Percentiles rank a stretch among this genome's conserved stretches.
phyloP scores from a whole-genome alignment of 1,284 basidiomycete species.

The Cystobasidium pallidum region DNA sequence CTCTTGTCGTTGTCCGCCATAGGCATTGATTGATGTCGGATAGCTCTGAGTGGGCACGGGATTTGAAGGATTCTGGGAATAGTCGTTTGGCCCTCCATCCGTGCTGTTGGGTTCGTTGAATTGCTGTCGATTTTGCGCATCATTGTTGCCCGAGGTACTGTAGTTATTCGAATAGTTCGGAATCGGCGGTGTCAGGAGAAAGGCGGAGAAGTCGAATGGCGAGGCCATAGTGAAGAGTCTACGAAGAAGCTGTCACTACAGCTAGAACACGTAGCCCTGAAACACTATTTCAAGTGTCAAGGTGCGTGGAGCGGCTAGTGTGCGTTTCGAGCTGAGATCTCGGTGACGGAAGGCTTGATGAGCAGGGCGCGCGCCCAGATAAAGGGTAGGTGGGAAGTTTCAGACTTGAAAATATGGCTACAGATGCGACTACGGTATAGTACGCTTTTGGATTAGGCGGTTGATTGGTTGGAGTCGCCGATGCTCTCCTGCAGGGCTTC shows the following conservation, averaged over 20 bases:
- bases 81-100: background rate
- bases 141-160: background rate
- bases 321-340: background rate
- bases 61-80: background rate
- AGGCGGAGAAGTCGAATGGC: constrained; percentile 43
- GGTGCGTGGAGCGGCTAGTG: too few species aligned
- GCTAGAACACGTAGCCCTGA: too few species aligned
- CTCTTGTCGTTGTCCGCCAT: background rate
- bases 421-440: background rate
- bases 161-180: constrained; percentile 25
- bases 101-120: background rate
- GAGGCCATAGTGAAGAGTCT: constrained; percentile 24
- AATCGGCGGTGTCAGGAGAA: constrained; percentile 41
- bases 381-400: background rate
- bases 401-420: background rate
- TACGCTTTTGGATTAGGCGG: background rate
- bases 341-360: background rate
- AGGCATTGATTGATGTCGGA: background rate
- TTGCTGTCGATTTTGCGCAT: constrained; percentile 22
- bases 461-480: background rate
- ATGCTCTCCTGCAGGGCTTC: background rate
- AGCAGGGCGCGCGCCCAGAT: background rate
- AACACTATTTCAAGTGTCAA: too few species aligned
- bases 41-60: background rate
- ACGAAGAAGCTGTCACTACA: too few species aligned